Evolutionary conservation across 345 rosid genomes (phyloP), one percentile per base, ranked within the genome.

Genomic region (Bruguiera gymnorhiza): DNA sequence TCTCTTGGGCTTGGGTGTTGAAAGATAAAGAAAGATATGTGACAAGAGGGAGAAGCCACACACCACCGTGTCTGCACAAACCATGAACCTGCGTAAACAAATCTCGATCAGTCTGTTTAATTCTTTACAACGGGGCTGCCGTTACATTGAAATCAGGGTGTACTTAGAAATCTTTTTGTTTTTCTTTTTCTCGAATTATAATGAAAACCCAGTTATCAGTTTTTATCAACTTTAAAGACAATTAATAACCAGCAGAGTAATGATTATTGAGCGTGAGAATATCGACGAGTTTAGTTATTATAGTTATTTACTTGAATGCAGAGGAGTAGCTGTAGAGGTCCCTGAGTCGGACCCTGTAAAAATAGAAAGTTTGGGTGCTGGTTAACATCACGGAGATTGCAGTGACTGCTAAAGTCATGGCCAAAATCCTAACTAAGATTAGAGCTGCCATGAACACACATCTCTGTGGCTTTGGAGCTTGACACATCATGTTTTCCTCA

Each of bases 311-410:
- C 94, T 77, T 85, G 81, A 61, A 43, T 36, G 89, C 76, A 48
- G 88, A 80, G 10, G 83, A 54, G 80, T 76, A 67, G 69, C 59
- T 71, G 67, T 80, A 88, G 26, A 72, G 76, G 62, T 83, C 83
- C 1, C 16, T 36, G 20, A 84, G 32, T 6, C 10, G n/a, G 55
- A 74, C 27, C 11, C 84, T 83, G 43, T 80, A 73, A 0, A 82
- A 2, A 0, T 51, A 0, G 27, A 82, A 26, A 36, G 75, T 13
- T 56, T 85, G 79, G 54, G 73, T 20, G 63, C 74, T 73, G 27
- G 79, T 80, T 72, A 75, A 62, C 81, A 86, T 55, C 2, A 81
- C 67, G 64, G 70, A 43, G 62, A 79, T 69, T 3, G 89, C 80
- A 66, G 73, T 70, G 70, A 79, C 20, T 20, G 85, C 43, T 70